Conservation (phyloP, 139 green algal species). For the Gonium pectorale region DNA sequence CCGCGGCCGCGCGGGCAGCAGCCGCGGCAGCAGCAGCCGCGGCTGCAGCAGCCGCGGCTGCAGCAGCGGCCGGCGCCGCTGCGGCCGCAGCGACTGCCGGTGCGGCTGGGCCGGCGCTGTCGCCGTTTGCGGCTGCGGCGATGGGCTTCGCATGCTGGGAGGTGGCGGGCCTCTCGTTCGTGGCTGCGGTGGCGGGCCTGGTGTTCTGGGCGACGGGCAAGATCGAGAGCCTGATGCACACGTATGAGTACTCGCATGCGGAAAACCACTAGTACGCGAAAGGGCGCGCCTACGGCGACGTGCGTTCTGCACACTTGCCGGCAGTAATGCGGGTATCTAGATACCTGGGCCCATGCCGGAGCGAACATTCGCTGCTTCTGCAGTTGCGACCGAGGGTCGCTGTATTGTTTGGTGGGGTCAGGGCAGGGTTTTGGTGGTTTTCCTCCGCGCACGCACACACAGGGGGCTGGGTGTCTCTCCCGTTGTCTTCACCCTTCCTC, state of each 20-base stretch:
- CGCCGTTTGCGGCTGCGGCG: not conserved
- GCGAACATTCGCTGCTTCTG: too few species aligned
- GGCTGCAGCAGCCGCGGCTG: not conserved
- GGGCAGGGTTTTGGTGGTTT: too few species aligned
- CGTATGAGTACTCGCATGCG: not conserved
- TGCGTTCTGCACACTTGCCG: too few species aligned
- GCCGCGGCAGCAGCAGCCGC: not conserved
- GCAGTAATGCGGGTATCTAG: too few species aligned
- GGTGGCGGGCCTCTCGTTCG: too few species aligned
- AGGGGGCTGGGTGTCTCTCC: too few species aligned
- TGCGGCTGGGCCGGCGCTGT: not conserved
- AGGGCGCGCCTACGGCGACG: too few species aligned
- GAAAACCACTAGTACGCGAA: slow-evolving; percentile 21
- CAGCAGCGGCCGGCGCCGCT: not conserved
- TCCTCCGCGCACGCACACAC: too few species aligned
- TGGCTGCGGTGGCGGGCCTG: not conserved
- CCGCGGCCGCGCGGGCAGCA: not conserved
- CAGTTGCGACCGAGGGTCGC: too few species aligned
- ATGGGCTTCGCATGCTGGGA: not conserved
- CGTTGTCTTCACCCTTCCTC: too few species aligned
- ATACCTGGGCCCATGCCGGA: too few species aligned
- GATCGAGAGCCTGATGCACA: slow-evolving; percentile 12
- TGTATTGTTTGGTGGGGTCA: too few species aligned
- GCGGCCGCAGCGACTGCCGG: not conserved
- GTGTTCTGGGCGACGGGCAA: not conserved